Evolutionary conservation across 352 stramenopile genomes (phyloP), one percentile per base, ranked within the genome.

Genomic region (Globisporangium spinosum): DNA sequence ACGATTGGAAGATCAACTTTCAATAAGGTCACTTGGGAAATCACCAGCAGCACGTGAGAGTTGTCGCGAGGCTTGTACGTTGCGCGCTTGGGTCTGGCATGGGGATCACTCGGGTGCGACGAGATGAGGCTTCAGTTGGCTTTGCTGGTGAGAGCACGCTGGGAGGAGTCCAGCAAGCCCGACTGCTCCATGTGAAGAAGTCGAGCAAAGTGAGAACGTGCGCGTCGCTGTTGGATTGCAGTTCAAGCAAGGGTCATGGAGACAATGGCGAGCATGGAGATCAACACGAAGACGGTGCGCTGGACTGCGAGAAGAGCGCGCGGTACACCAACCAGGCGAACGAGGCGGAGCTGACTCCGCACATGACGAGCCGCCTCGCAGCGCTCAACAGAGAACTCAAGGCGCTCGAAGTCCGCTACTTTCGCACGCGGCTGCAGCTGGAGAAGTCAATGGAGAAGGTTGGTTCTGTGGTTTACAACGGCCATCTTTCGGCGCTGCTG

Each of bases 361-460:
- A 77, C n/a, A 60, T 73, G 15, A 83, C 70, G 60, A 94, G 87
- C 58, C 75, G 82, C 13, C 76, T 93, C 12, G 85, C 82, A 5
- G 67, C 70, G 7, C 71, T 95, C 0, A 93, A 87, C 9, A 78
- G 83, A 7, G 83, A 95, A 60, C 70, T 93, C 23, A 91, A 89
- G 38, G 80, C 73, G 22, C 71, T 95, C 7, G 87, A 95, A 61
- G 80, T 83, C 20, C 77, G 87, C 12, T 95, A 89, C 73, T 93
- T 93, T 45, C 83, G 85, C 64, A 95, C 81, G 40, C 83, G 87
- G 9, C 62, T 90, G 32, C 77, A 80, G 32, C 71, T 93, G 15
- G 87, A 95, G 54, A 93, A 92, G 55, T 69, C 77, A 1, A 77
- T 73, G 22, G 80, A 91, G 20, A 85, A 91, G 78, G 83, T 91